A percentile compares a stretch with the other conserved stretches of the same genome.
Evolutionary conservation across 805 yeast genomes (phyloP).

Genomic region (Priceomyces fermenticarens): DNA sequence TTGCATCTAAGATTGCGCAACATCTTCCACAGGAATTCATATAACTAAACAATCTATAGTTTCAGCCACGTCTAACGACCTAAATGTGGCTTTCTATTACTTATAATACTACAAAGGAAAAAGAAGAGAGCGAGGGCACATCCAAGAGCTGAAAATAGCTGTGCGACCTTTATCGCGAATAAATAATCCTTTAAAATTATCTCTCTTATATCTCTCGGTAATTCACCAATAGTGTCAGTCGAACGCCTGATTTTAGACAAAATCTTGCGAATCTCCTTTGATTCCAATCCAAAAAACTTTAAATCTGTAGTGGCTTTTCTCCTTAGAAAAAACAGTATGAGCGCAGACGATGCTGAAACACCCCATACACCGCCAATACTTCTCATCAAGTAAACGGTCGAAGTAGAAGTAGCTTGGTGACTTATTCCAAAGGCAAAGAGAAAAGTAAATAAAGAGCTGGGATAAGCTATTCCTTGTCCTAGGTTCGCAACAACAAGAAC

Average conservation of each 20-base stretch:
- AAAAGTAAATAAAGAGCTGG: slow-evolving; percentile 33
- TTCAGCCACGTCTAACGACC: neutral
- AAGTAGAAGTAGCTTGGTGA: slow-evolving; percentile 38
- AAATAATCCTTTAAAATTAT: slow-evolving; percentile 22
- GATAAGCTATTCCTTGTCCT: slow-evolving; percentile 39
- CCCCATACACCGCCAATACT: slow-evolving; percentile 43
- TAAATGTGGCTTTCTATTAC: slow-evolving; percentile 7
- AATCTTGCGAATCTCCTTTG: slow-evolving; percentile 14
- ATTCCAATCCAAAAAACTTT: slow-evolving; percentile 7
- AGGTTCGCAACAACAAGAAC: slow-evolving; percentile 32
- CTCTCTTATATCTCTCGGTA: slow-evolving; percentile 14
- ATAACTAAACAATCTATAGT: neutral
- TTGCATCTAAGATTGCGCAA: too few species aligned
- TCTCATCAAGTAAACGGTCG: slow-evolving; percentile 35
- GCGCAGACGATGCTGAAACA: slow-evolving; percentile 24
- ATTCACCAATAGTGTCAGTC: slow-evolving; percentile 13
- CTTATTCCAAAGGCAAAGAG: slow-evolving; percentile 27
- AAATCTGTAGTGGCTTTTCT: slow-evolving; percentile 12
- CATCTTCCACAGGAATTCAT: neutral
- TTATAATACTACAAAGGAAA: slow-evolving; percentile 11
- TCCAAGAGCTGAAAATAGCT: slow-evolving; percentile 16
- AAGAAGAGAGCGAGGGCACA: slow-evolving; percentile 14
- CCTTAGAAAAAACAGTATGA: slow-evolving; percentile 15
- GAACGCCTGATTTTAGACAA: slow-evolving; percentile 18
- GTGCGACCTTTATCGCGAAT: slow-evolving; percentile 22